A percentile compares a stretch with the other conserved stretches of the same genome.
Evolutionary conservation across 2,329 filamentous ascomycete species (phyloP).

Genomic region (Penicillium sp.): DNA sequence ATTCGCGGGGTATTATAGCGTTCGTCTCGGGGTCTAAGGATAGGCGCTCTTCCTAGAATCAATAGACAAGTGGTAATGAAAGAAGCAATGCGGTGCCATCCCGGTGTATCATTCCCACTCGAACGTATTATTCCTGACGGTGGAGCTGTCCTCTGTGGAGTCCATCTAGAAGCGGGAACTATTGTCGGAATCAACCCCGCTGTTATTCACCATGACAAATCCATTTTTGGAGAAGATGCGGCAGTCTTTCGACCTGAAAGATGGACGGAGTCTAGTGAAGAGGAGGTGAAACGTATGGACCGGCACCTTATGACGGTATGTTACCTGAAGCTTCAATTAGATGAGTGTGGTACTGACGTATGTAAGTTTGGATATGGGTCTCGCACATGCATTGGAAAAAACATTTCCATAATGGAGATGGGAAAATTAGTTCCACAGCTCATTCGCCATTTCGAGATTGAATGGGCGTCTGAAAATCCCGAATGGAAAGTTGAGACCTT

Average conservation of each 20-base stretch:
- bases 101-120: conserved; percentile 68
- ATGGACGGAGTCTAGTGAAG: conserved; percentile 7
- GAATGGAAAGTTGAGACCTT: conserved; percentile 13
- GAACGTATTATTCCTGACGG: conserved; percentile 72
- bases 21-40: no score
- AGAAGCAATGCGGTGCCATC: conserved; percentile 74
- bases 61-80: conserved; percentile 70
- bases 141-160: conserved; percentile 41
- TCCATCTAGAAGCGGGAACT: conserved; percentile 6
- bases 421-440: conserved; percentile 27
- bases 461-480: conserved; percentile 10
- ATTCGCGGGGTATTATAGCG: no score
- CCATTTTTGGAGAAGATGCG: conserved; percentile 52
- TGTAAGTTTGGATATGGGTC: conserved; percentile 27
- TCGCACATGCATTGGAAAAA: conserved; percentile 30
- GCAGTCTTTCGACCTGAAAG: conserved; percentile 56
- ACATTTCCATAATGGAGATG: conserved; percentile 32
- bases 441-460: conserved; percentile 23
- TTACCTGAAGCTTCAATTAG: neutral
- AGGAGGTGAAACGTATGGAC: conserved; percentile 16
- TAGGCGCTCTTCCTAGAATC: no score
- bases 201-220: conserved; percentile 4
- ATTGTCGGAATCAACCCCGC: conserved; percentile 9
- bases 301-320: conserved; percentile 12
- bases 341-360: neutral